A percentile compares a stretch with the other conserved stretches of the same genome.
Conservation (phyloP, 1,284 basidiomycete species). For the Leucoagaricus sp. region DNA sequence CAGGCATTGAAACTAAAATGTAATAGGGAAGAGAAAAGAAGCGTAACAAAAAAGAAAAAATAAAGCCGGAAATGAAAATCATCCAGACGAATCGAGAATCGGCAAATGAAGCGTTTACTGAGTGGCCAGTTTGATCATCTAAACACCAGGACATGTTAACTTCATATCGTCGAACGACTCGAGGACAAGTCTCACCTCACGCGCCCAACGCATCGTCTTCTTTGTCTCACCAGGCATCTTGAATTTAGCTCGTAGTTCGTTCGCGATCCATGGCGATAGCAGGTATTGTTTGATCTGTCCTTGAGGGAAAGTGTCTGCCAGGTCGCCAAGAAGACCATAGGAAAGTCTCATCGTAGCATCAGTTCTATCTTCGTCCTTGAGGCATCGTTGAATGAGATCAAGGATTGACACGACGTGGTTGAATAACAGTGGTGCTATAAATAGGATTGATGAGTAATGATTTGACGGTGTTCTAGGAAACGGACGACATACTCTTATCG, state of each 20-base stretch:
- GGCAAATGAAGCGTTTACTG: constrained; percentile 44
- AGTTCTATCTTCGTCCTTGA: constrained; percentile 83
- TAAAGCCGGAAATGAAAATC: constrained; percentile 20
- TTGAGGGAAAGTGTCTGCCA: constrained; percentile 84
- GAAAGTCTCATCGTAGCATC: constrained; percentile 78
- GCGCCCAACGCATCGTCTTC: constrained; percentile 82
- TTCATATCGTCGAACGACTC: background rate
- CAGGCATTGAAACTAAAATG: constrained; percentile 17
- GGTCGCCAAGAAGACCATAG: constrained; percentile 89
- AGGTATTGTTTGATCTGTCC: constrained; percentile 83
- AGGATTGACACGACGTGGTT: constrained; percentile 80
- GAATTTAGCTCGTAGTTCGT: constrained; percentile 72
- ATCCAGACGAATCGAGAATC: background rate
- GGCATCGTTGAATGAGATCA: constrained; percentile 79
- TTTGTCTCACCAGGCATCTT: constrained; percentile 71
- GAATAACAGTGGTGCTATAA: constrained; percentile 63
- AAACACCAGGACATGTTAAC: background rate
- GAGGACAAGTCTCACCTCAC: constrained; percentile 57
- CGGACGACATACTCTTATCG: constrained; percentile 60
- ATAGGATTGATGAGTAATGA: constrained; percentile 5
- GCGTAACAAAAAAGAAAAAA: constrained; percentile 19
- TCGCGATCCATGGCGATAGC: constrained; percentile 80
- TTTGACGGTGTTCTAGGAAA: background rate
- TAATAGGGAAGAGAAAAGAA: constrained; percentile 26
- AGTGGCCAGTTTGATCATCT: constrained; percentile 75